phyloP scores from a whole-genome alignment of 148 eudicot species.

The Polygonum aviculare region DNA sequence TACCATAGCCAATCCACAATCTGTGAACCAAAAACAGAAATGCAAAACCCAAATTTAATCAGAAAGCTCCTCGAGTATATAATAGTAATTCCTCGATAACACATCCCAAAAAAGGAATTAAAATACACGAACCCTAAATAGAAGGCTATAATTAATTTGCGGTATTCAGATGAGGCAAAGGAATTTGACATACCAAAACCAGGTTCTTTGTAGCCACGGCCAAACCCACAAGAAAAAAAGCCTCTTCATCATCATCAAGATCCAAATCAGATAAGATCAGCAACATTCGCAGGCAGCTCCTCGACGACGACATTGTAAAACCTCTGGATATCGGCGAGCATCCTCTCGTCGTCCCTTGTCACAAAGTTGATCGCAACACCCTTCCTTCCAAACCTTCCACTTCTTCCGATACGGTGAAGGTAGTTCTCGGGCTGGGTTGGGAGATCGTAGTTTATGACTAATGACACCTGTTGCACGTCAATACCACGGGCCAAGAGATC shows the following conservation, averaged over 20 bases:
- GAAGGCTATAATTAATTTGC: too few species aligned
- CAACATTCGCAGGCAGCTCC: conserved; percentile 21
- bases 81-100: neutral
- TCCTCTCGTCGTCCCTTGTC: conserved; percentile 21
- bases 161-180: too few species aligned
- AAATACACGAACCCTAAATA: too few species aligned
- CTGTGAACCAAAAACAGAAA: too few species aligned
- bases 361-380: conserved; percentile 30
- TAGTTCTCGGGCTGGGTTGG: conserved; percentile 31
- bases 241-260: too few species aligned
- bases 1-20: too few species aligned
- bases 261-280: conserved; percentile 9
- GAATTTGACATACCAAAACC: too few species aligned
- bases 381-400: conserved; percentile 19
- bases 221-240: neutral
- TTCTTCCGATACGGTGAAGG: conserved; percentile 26
- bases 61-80: neutral
- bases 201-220: neutral
- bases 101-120: too few species aligned
- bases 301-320: conserved; percentile 24
- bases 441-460: conserved; percentile 26
- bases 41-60: neutral
- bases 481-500: conserved; percentile 29
- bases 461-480: conserved; percentile 27
- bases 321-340: conserved; percentile 26